Base-by-base conservation (phyloP, 1,284 basidiomycete genomes). In the Apiotrichum porosum region DNA sequence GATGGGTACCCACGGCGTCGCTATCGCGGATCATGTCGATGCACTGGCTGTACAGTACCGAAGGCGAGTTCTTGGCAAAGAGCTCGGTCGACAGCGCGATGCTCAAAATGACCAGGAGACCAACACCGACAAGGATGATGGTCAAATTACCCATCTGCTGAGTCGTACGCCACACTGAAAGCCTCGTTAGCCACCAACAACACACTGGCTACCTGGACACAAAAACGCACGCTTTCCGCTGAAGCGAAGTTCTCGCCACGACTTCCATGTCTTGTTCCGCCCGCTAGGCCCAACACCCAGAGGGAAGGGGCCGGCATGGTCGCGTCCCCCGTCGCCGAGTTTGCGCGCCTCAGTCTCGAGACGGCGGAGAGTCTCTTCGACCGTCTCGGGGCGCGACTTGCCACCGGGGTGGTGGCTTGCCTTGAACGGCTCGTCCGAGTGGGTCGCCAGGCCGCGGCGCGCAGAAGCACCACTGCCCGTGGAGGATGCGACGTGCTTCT, bases 21-120 rank as follows among this genome's bases (percentile, higher is more conserved):
- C 87, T 91, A 9, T 79, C 76, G 60, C 85, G 82, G 54, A 95
- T 87, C 48, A 83, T 80, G 52, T 91, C 84, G 68, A 90, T 91
- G 13, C 89, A 88, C 56, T 90, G 82, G 34, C 82, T 82, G 66
- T 91, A 92, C 42, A 95, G 76, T 24, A 92, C 88, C 2, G 88
- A 90, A 2, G 91, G 88, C 24, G 89, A 93, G 73, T 95, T 97
- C 65, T 81, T 84, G 14, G 90, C 91, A 71, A 94, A 93, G 6
- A 95, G 78, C 71, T 94, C 90, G 19, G 88, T 86, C 12, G 84
- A 85, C 30, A 93, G 78, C 12, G 88, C 85, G 60, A 93, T 90
- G n/a, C 85, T 76, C 31, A 93, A 79, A 39, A 93, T 77, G 9
- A 83, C 82, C 36, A 88, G 88, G 28, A 88, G 78, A 26, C 83